Conservation (phyloP, 2,329 filamentous ascomycete genomes). For the Nannizziopsis barbatae region DNA sequence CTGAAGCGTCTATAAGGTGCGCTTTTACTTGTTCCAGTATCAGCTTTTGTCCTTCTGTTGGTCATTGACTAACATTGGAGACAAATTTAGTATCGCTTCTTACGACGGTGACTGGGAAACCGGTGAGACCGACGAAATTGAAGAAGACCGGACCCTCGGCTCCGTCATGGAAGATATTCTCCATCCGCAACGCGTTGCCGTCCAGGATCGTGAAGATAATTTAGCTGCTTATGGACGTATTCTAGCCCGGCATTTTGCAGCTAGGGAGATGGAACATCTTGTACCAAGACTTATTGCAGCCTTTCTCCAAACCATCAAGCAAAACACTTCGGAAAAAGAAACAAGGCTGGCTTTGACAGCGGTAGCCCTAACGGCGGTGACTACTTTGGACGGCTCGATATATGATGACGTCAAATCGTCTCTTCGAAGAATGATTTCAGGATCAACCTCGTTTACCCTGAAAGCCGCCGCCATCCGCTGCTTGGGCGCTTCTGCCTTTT, state of each 20-base stretch:
- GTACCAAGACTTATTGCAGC: constrained; percentile 52
- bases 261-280: constrained; percentile 49
- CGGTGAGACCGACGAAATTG: constrained; percentile 31
- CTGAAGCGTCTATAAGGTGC: constrained; percentile 35
- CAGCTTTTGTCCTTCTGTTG: constrained; percentile 11
- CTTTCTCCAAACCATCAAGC: constrained; percentile 59
- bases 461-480: constrained; percentile 65
- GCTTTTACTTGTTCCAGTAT: constrained; percentile 9
- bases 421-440: constrained; percentile 53
- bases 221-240: constrained; percentile 53
- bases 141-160: constrained; percentile 34
- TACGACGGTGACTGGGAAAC: constrained; percentile 49
- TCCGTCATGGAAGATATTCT: constrained; percentile 60
- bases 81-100: constrained; percentile 44
- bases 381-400: constrained; percentile 52
- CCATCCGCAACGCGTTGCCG: constrained; percentile 67
- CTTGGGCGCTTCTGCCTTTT: constrained; percentile 60
- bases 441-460: constrained; percentile 52
- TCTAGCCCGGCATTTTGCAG: constrained; percentile 56
- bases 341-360: constrained; percentile 59
- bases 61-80: constrained; percentile 8
- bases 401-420: constrained; percentile 51
- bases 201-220: constrained; percentile 55
- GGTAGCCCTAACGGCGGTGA: constrained; percentile 58
- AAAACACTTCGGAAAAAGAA: constrained; percentile 58